Conservation (phyloP, 352 stramenopile species). For the Phytophthora fragariaefolia region DNA sequence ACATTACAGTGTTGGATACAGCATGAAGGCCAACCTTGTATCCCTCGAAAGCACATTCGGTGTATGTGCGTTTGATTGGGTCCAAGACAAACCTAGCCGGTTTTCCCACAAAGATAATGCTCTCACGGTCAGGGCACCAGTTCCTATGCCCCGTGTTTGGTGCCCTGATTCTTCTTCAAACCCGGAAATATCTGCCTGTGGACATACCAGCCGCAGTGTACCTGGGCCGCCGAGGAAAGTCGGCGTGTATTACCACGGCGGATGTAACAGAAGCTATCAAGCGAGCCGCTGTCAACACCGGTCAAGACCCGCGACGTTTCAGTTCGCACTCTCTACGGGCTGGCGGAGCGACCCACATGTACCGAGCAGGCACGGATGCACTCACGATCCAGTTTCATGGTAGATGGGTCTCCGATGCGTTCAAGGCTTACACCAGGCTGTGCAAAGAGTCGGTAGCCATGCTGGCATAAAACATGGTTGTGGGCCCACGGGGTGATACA, state of each 20-base stretch:
- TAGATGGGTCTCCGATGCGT: slow-evolving; percentile 15
- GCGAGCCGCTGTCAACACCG: background rate
- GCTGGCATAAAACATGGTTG: slow-evolving; percentile 1
- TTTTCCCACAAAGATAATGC: slow-evolving; percentile 1
- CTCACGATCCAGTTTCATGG: slow-evolving; percentile 26
- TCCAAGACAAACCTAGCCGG: slow-evolving; percentile 17
- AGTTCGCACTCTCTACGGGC: slow-evolving; percentile 17
- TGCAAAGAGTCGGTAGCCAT: slow-evolving; percentile 6
- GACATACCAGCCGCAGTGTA: slow-evolving; percentile 5
- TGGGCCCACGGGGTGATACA: too few species aligned
- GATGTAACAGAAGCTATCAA: background rate
- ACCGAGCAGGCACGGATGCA: slow-evolving; percentile 3
- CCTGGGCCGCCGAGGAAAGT: background rate
- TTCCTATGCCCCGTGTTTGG: too few species aligned
- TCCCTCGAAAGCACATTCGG: background rate
- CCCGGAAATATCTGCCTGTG: background rate
- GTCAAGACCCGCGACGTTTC: background rate
- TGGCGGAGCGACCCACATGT: slow-evolving; percentile 23
- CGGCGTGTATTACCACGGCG: background rate
- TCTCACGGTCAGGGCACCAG: background rate
- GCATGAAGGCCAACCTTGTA: background rate
- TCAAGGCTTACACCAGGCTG: slow-evolving; percentile 32
- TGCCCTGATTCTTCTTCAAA: slow-evolving; percentile 9
- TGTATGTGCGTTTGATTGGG: background rate
- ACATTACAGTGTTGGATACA: background rate